A percentile compares a stretch with the other conserved stretches of the same genome.
phyloP scores from a whole-genome alignment of 23 red algal species.

The Chondrus crispus region DNA sequence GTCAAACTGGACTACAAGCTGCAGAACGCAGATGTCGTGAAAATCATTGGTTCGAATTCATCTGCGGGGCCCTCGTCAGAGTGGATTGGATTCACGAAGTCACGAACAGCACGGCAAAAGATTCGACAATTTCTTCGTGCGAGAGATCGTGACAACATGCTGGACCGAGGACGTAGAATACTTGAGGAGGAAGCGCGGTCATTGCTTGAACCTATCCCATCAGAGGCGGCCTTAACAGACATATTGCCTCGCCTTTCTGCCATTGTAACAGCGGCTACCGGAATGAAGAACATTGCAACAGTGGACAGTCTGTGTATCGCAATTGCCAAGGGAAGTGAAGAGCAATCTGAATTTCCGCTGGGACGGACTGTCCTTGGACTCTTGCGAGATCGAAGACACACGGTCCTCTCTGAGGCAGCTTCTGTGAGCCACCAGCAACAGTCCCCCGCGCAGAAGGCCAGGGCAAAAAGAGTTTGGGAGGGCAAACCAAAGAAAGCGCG shows the following conservation, averaged over 20 bases:
- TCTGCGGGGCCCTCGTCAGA: constrained; percentile 74
- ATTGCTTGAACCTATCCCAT: constrained; percentile 45
- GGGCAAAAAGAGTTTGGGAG: not conserved
- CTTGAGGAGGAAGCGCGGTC: constrained; percentile 55
- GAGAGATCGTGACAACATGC: constrained; percentile 47
- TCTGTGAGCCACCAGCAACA: not conserved
- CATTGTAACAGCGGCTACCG: constrained; percentile 8
- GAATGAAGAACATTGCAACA: constrained; percentile 17
- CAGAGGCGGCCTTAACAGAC: constrained; percentile 38
- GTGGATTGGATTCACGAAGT: constrained; percentile 86
- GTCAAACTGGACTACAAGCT: constrained; percentile 89
- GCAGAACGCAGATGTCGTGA: constrained; percentile 94
- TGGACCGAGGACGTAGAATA: constrained; percentile 59
- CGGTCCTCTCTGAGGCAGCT: not conserved
- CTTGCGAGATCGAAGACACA: constrained; percentile 47
- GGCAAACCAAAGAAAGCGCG: not conserved
- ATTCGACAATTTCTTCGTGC: constrained; percentile 74
- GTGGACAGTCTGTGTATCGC: constrained; percentile 41
- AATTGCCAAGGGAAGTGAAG: constrained; percentile 49
- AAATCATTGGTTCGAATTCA: constrained; percentile 73
- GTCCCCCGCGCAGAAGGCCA: not conserved
- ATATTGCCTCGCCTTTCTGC: constrained; percentile 57
- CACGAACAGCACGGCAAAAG: constrained; percentile 78
- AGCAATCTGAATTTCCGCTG: not conserved
- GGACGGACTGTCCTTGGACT: constrained; percentile 51